Evolutionary conservation across 768 basidiomycete species (phyloP), one percentile per base, ranked within the genome.

Genomic region (Amanita rimosa): DNA sequence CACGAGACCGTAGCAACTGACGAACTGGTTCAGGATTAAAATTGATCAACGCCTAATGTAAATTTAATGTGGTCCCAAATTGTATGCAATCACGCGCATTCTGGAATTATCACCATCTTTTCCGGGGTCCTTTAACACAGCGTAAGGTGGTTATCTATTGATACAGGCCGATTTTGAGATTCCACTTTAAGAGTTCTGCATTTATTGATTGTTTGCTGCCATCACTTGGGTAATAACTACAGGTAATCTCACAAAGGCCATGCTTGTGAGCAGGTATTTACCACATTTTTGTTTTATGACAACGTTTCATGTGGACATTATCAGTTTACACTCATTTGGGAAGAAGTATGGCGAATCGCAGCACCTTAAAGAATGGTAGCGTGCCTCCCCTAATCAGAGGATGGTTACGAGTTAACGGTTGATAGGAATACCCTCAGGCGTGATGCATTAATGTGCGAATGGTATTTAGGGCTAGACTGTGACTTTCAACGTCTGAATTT

Each of bases 21-120:
- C 37, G 8, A 34, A 37, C 54, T 33, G 52, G 31, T 35, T 44
- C 55, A 74, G 73, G 71, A 74, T 62, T 73, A 56, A 67, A 58
- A 49, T 53, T 46, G 50, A 31, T 9, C 26, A 13, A 41, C 24
- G 6, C 33, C 37, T 29, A 14, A 14, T 50, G 48, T 39, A 51
- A 19, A 39, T n/a, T 52, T 24, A 44, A 44, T 33, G 50, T 47
- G 46, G 33, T 37, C 43, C 31, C 40, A 9, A 46, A 21, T 11
- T 46, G 26, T 17, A 27, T 38, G 46, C 39, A 48, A 38, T 27
- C 35, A 27, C 3, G 8, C 36, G 13, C 11, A 13, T 4, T 39
- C 39, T 26, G 19, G 21, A 7, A 29, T 43, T 27, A 16, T 10
- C 41, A 29, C 13, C 24, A 6, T 7, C 24, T 10, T 14, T 6